Percentiles rank a stretch among this genome's conserved stretches.
These are phyloP conservation scores for Irpex sp. DNA, from an alignment of 1,284 basidiomycete species.

Conservation along the genomic window DNA sequence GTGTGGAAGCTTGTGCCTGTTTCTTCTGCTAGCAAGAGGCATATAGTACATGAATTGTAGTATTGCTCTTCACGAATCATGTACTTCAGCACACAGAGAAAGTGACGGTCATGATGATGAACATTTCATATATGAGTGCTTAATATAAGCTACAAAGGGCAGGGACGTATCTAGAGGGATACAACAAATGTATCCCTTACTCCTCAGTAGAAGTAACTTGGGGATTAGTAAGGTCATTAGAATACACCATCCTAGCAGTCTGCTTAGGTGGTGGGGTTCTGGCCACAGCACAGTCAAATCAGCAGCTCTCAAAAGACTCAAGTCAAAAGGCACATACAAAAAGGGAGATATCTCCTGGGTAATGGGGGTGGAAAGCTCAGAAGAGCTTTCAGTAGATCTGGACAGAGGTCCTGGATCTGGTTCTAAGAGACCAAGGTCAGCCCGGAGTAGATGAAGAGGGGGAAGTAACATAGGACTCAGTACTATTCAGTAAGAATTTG, in stretches of 20 bases:
- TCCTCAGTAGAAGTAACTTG: neutral
- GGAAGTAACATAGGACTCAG: no score
- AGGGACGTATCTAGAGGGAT: neutral
- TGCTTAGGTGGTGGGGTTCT: neutral
- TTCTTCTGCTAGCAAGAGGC: slow-evolving; percentile 10
- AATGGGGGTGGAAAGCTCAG: neutral
- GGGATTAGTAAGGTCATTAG: neutral
- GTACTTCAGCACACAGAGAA: neutral
- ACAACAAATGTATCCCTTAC: neutral
- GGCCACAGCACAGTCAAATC: neutral
- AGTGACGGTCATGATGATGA: no score
- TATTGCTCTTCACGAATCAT: neutral
- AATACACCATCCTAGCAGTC: neutral
- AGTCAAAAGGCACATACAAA: neutral
- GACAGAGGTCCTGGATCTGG: neutral
- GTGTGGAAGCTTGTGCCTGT: slow-evolving; percentile 27
- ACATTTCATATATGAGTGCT: neutral
- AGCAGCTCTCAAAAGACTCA: neutral
- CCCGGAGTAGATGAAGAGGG: neutral
- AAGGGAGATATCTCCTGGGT: neutral
- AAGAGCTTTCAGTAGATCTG: neutral
- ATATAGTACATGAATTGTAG: neutral
- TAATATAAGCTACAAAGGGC: neutral
- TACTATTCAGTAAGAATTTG: no score
- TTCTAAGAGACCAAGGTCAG: neutral